Percentiles rank a stretch among this genome's conserved stretches.
Evolutionary conservation across 2,329 filamentous ascomycete species (phyloP).

Genomic region (Aureobasidium sp.): DNA sequence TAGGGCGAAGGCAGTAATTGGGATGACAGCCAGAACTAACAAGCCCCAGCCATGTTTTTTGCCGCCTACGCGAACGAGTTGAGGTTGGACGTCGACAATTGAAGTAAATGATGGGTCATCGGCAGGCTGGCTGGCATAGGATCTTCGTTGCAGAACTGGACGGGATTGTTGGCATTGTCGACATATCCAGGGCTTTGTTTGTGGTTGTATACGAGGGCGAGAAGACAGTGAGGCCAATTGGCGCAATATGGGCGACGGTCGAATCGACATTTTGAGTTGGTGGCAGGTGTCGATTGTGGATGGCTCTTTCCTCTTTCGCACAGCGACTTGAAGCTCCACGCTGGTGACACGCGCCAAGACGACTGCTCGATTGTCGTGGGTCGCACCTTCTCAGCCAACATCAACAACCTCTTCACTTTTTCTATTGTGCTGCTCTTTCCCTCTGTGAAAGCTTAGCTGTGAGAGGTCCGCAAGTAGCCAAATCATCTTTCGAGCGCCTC

Average conservation of each 20-base stretch:
- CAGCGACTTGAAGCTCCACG: neutral
- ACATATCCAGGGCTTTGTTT: constrained; percentile 16
- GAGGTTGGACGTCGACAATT: constrained; percentile 76
- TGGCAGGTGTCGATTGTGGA: neutral
- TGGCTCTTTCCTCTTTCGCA: neutral
- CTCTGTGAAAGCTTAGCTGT: neutral
- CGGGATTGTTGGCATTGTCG: constrained; percentile 21
- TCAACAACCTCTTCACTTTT: neutral
- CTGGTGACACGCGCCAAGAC: constrained; percentile 6
- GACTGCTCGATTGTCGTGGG: neutral
- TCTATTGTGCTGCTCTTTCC: neutral
- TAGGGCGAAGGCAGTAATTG: constrained; percentile 79
- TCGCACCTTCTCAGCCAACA: neutral
- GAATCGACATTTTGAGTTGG: neutral
- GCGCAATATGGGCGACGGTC: constrained; percentile 9
- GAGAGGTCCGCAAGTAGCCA: neutral
- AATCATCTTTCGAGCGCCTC: neutral
- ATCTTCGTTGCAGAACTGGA: constrained; percentile 21
- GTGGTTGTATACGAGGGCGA: neutral
- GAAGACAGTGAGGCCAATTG: constrained; percentile 6
- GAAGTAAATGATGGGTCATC: constrained; percentile 77
- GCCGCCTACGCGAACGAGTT: constrained; percentile 62
- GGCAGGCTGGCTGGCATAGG: constrained; percentile 43
- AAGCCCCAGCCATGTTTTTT: constrained; percentile 71
- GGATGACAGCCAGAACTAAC: constrained; percentile 77